Base-by-base conservation (phyloP, 2,329 filamentous ascomycete genomes). In the Aspergillus ochraceoroseus region DNA sequence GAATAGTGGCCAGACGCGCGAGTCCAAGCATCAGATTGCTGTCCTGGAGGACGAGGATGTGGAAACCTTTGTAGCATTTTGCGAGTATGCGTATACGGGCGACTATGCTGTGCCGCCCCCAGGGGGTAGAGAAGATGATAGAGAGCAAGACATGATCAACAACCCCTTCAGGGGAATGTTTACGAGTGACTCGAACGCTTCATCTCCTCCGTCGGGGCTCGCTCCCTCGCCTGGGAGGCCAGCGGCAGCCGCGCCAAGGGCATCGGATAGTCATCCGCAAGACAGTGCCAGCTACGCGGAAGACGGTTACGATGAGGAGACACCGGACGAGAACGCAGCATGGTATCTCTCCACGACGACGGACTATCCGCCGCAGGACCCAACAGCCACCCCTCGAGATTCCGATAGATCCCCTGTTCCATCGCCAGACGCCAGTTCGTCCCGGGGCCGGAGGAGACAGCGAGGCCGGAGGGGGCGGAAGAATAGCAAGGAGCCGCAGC, bases 1-100 rank as follows among this genome's bases (percentile, higher is more conserved):
- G 61, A 68, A 67, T 54, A 69, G 68, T 49, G 67, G 68, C 28
- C 56, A 65, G 15, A 71, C 69, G 35, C 62, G 64, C 25, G 70
- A 73, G 47, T 68, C 69, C 2, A 62, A 59, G 25, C 62, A 67
- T 28, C 59, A 63, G 7, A 62, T 66, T 20, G 68, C 64, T 8
- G 59, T 68, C 12, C 48, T 71, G 42, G 67, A 71, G 35, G 67
- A 73, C 3, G 62, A 71, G 32, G 68, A 73, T 43, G 70, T 70
- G 8, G 64, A 68, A 30, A 73, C 70, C 1, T 74, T 75, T 43
- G 57, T 68, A 18, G 65, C 64, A 2, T 73, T 75, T 48, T 67
- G 63, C 45, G 65, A 74, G 46, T 74, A 68, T 59, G 69, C 70
- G 8, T 75, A 74, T 43, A 72, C 67, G 0, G 68, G 70, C 7